These are phyloP conservation scores for Populus tomentosa DNA, from an alignment of 441 rosid genomes.

Conservation along the genomic window DNA sequence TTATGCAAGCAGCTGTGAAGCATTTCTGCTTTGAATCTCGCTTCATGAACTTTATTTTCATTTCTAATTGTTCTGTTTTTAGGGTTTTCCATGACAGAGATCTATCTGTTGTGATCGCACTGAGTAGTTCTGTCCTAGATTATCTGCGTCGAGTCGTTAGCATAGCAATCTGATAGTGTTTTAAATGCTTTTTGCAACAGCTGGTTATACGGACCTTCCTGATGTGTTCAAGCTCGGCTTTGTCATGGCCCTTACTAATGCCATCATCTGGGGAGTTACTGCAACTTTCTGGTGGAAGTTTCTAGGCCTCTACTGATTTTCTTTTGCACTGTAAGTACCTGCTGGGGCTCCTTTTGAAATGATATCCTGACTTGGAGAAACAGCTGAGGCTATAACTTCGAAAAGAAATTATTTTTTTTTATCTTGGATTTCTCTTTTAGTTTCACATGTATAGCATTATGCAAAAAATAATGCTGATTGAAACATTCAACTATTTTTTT, in stretches of 20 bases:
- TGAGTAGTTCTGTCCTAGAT: neutral
- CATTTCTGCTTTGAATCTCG: neutral
- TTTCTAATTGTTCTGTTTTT: neutral
- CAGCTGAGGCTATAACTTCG: constrained; percentile 10
- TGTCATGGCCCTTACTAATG: constrained; percentile 67
- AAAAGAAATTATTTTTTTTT: neutral
- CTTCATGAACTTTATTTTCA: neutral
- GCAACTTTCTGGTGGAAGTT: constrained; percentile 96
- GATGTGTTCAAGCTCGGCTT: constrained; percentile 87
- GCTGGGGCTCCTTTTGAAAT: constrained; percentile 11
- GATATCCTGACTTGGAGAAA: constrained; percentile 13
- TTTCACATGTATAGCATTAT: neutral
- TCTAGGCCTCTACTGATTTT: constrained; percentile 74
- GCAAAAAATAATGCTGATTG: neutral
- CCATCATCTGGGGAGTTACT: constrained; percentile 71
- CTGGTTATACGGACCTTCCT: constrained; percentile 84
- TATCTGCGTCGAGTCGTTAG: neutral
- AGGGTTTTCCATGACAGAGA: neutral
- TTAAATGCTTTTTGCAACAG: constrained; percentile 33
- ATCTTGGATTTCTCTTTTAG: neutral
- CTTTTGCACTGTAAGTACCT: constrained; percentile 17
- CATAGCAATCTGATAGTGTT: constrained; percentile 13
- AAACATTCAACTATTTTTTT: neutral
- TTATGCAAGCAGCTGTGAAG: neutral
- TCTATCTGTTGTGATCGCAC: neutral